These are phyloP conservation scores for Nigrospora sphaerica DNA, from an alignment of 2,329 filamentous ascomycete genomes.

Conservation along the genomic window DNA sequence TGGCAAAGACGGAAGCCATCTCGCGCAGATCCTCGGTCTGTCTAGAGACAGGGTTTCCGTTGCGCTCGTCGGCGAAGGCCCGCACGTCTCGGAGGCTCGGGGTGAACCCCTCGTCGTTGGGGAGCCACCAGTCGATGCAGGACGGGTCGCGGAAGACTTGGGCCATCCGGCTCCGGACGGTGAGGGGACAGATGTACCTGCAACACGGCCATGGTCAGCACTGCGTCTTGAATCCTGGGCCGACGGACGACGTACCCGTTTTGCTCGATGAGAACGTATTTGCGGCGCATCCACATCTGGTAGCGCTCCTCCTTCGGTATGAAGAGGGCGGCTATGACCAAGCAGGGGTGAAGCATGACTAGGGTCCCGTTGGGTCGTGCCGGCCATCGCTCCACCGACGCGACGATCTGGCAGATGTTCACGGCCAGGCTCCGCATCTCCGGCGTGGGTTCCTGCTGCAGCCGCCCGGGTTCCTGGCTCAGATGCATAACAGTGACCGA, in stretches of 20 bases:
- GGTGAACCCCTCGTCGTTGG: constrained; percentile 69
- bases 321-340: constrained; percentile 72
- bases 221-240: not conserved
- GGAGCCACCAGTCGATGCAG: constrained; percentile 82
- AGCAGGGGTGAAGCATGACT: constrained; percentile 64
- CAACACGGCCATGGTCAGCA: not conserved
- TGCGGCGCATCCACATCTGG: constrained; percentile 71
- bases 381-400: constrained; percentile 68
- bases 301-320: constrained; percentile 69
- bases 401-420: constrained; percentile 69
- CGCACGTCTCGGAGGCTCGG: constrained; percentile 70
- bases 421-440: constrained; percentile 58
- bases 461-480: constrained; percentile 57
- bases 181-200: constrained; percentile 77
- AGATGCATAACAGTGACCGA: constrained; percentile 75
- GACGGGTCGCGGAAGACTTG: constrained; percentile 66
- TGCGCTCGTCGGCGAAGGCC: constrained; percentile 73
- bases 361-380: constrained; percentile 62
- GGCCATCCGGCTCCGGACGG: constrained; percentile 68
- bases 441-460: constrained; percentile 39
- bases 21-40: constrained; percentile 63
- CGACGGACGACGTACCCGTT: constrained; percentile 56
- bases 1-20: constrained; percentile 66
- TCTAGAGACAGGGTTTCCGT: constrained; percentile 47
- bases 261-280: constrained; percentile 71